Evolutionary conservation across 805 yeast genomes (phyloP).

Genomic region (Saccharomyces jurei): DNA sequence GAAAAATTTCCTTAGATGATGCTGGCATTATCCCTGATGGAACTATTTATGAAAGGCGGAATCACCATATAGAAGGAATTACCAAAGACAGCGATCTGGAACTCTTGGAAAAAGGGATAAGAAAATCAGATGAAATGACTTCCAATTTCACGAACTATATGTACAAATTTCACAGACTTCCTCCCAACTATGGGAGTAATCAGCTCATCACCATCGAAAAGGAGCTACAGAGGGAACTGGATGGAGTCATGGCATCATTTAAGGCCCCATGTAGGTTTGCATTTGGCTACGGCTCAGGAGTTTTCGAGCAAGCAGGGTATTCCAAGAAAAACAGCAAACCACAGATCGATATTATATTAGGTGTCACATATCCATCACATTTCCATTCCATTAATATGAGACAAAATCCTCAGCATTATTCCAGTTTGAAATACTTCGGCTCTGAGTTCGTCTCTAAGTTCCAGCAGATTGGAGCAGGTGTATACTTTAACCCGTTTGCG

Average conservation of each 20-base stretch:
- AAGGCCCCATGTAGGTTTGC: conserved; percentile 69
- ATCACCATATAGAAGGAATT: background rate
- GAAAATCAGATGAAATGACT: conserved; percentile 18
- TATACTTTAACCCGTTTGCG: conserved; percentile 88
- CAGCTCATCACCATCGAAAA: conserved; percentile 44
- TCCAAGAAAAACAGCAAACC: conserved; percentile 34
- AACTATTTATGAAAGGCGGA: background rate
- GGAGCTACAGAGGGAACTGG: conserved; percentile 38
- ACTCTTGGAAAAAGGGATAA: conserved; percentile 22
- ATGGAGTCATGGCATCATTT: conserved; percentile 46
- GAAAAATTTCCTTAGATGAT: background rate
- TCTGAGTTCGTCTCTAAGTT: conserved; percentile 47
- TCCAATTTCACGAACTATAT: conserved; percentile 22
- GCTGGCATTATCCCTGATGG: background rate
- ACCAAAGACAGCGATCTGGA: conserved; percentile 10
- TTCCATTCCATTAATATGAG: conserved; percentile 72
- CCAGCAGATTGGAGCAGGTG: conserved; percentile 76
- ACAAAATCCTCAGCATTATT: conserved; percentile 70
- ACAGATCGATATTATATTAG: conserved; percentile 80
- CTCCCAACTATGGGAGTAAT: conserved; percentile 51
- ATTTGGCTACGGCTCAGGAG: conserved; percentile 94
- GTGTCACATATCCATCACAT: conserved; percentile 61
- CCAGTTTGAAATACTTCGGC: conserved; percentile 55
- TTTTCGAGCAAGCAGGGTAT: conserved; percentile 67
- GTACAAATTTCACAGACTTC: conserved; percentile 37